Evolutionary conservation across 1,139 yeast species (phyloP).

Genomic region (Meyerozyma smithsonii): DNA sequence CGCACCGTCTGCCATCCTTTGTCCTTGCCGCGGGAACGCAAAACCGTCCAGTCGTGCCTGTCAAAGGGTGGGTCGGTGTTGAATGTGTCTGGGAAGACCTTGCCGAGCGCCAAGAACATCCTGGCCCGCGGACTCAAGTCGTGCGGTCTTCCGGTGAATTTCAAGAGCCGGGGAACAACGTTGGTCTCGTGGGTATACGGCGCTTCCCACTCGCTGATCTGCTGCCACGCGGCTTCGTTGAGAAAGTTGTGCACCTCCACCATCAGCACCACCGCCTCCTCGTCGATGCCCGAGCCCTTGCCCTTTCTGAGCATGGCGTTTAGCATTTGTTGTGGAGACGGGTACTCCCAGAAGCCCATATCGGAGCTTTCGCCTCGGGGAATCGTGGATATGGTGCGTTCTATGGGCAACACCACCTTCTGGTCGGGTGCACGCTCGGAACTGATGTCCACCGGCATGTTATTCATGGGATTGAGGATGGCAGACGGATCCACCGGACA

Average conservation of each 20-base stretch:
- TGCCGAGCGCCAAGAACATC: conserved; percentile 60
- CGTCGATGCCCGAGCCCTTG: conserved; percentile 79
- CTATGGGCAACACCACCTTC: conserved; percentile 68
- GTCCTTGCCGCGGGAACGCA: conserved; percentile 54
- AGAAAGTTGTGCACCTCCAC: conserved; percentile 94
- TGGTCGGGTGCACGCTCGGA: conserved; percentile 77
- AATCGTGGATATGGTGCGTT: conserved; percentile 76
- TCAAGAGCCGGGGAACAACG: conserved; percentile 68
- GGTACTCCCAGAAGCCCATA: conserved; percentile 93
- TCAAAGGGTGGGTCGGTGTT: conserved; percentile 89
- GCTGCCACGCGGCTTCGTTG: conserved; percentile 98
- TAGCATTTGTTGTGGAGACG: conserved; percentile 98
- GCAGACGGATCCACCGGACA: conserved; percentile 28
- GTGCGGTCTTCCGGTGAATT: conserved; percentile 90
- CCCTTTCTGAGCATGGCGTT: conserved; percentile 96
- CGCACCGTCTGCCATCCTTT: conserved; percentile 55
- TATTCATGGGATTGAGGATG: conserved; percentile 70
- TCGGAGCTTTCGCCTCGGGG: conserved; percentile 72
- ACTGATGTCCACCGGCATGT: conserved; percentile 77
- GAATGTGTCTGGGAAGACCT: conserved; percentile 66
- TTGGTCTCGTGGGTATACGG: conserved; percentile 46
- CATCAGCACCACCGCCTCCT: conserved; percentile 95
- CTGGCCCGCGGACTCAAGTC: conserved; percentile 87
- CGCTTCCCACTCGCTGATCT: conserved; percentile 86
- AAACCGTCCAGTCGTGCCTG: conserved; percentile 97